A percentile compares a stretch with the other conserved stretches of the same genome.
phyloP scores from a whole-genome alignment of 768 basidiomycete genomes.

The Russula ochroleuca region DNA sequence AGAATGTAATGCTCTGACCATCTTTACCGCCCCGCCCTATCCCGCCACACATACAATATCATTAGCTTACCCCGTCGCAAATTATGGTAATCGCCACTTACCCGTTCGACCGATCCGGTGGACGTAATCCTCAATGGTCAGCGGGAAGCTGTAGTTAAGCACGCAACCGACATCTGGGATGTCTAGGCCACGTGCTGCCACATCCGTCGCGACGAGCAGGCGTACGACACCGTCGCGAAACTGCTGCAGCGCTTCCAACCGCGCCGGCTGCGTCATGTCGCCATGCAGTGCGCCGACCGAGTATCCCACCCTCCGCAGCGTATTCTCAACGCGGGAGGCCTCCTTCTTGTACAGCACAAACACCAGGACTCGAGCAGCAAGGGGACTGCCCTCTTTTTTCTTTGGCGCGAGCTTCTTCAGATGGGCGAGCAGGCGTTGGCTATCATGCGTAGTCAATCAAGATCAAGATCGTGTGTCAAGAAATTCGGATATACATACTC shows the following conservation, averaged over 20 bases:
- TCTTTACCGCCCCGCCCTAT: slow-evolving; percentile 81
- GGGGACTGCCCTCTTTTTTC: slow-evolving; percentile 51
- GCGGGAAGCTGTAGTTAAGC: slow-evolving; percentile 95
- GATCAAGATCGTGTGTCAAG: not conserved
- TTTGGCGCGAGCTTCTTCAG: slow-evolving; percentile 56
- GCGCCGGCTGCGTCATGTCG: slow-evolving; percentile 80
- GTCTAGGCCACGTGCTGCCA: slow-evolving; percentile 94
- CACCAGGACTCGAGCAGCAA: slow-evolving; percentile 73
- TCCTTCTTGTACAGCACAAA: slow-evolving; percentile 99
- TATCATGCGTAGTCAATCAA: slow-evolving; percentile 31
- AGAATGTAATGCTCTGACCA: slow-evolving; percentile 94
- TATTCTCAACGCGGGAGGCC: slow-evolving; percentile 82
- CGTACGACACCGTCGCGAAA: slow-evolving; percentile 81
- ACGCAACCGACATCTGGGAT: slow-evolving; percentile 94
- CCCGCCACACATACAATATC: too few relatives aligned
- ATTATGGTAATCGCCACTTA: slow-evolving; percentile 33
- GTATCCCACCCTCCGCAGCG: slow-evolving; percentile 70
- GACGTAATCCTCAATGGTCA: slow-evolving; percentile 91
- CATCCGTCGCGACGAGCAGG: slow-evolving; percentile 93
- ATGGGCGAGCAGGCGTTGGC: slow-evolving; percentile 55
- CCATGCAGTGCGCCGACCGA: slow-evolving; percentile 82
- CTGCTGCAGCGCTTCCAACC: slow-evolving; percentile 79
- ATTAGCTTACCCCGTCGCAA: not conserved
- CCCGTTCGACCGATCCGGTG: slow-evolving; percentile 89
- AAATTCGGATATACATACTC: slow-evolving; percentile 50